Percentiles rank a stretch among this genome's conserved stretches.
Conservation (phyloP, 345 rosid species). For the thale cress (Arabidopsis thaliana) region TAIR10.1 NC_003075.7:2318001-2318500, state of each 20-base stretch:
- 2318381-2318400: too few species aligned
- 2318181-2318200: slow-evolving; percentile 11
- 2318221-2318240: not conserved
- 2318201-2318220: slow-evolving; percentile 16
- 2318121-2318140: not conserved
- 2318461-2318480: too few species aligned
- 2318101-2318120: not conserved
- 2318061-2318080: slow-evolving; percentile 18
- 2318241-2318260: not conserved
- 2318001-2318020: not conserved
- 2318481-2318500: too few species aligned
- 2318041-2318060: not conserved
- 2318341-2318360: not conserved
- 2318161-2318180: slow-evolving; percentile 15
- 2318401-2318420: too few species aligned
- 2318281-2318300: too few species aligned
- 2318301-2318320: not conserved
- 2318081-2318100: slow-evolving; percentile 19
- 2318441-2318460: too few species aligned
- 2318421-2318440: too few species aligned
- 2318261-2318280: too few species aligned
- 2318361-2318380: not conserved
- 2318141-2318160: slow-evolving; percentile 9
- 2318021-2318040: not conserved
- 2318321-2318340: not conserved